phyloP scores from a whole-genome alignment of 139 green algal species.

The Chlorella sp. region DNA sequence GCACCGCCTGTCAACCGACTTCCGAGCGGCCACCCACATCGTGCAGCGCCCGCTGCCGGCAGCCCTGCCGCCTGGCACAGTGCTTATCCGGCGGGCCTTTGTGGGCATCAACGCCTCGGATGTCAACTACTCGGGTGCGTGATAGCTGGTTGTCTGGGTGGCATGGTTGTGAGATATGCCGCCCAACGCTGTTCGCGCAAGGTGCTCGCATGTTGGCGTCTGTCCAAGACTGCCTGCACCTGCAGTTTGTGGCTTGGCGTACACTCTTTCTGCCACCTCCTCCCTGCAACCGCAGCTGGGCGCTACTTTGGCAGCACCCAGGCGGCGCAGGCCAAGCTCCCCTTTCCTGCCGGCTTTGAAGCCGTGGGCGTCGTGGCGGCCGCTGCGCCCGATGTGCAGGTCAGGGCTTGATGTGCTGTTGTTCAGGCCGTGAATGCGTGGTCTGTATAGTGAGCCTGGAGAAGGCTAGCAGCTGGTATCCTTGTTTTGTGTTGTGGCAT shows the following conservation, averaged over 20 bases:
- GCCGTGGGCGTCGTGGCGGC: slow-evolving; percentile 72
- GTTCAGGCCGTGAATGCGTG: too few relatives aligned
- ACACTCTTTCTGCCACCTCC: neutral
- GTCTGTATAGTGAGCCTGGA: too few relatives aligned
- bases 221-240: too few relatives aligned
- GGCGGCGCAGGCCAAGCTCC: slow-evolving; percentile 65
- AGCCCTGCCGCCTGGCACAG: slow-evolving; percentile 34
- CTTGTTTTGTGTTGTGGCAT: too few relatives aligned
- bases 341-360: slow-evolving; percentile 88
- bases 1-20: slow-evolving; percentile 66
- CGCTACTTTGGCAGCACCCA: slow-evolving; percentile 61
- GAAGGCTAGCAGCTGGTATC: too few relatives aligned
- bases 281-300: slow-evolving; percentile 15
- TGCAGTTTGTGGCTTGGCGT: too few relatives aligned
- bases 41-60: slow-evolving; percentile 49
- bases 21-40: slow-evolving; percentile 62
- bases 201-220: too few relatives aligned
- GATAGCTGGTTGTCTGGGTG: too few relatives aligned
- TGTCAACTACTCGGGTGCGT: slow-evolving; percentile 79
- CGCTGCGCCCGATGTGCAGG: slow-evolving; percentile 44
- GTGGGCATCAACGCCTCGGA: slow-evolving; percentile 85
- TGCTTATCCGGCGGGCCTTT: slow-evolving; percentile 76
- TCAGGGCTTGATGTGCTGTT: too few relatives aligned
- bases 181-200: too few relatives aligned
- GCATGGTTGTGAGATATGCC: too few relatives aligned